phyloP scores from a whole-genome alignment of 169 alveolate genomes.

The Cryptosporidium tyzzeri region DNA sequence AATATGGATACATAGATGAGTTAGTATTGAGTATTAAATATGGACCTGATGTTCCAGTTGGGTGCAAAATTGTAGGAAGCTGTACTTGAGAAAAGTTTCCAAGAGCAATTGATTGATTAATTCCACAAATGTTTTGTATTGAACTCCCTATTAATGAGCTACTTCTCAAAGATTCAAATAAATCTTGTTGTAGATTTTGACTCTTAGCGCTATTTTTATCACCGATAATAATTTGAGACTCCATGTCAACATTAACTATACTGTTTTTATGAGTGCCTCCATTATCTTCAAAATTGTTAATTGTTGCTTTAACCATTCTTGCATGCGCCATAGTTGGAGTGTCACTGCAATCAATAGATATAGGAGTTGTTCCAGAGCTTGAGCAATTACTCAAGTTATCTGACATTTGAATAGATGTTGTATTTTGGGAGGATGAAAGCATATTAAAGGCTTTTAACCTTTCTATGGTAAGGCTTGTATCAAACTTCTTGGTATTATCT shows the following conservation, averaged over 20 bases:
- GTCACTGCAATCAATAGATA: conserved; percentile 55
- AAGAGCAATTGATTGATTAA: conserved; percentile 6
- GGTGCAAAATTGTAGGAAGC: conserved; percentile 24
- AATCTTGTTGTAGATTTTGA: conserved; percentile 15
- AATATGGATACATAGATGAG: conserved; percentile 60
- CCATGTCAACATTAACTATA: not conserved
- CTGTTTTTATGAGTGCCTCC: not conserved
- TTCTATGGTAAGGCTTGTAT: conserved; percentile 13
- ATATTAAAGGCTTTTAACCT: not conserved
- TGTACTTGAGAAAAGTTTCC: conserved; percentile 38
- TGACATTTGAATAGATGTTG: conserved; percentile 20
- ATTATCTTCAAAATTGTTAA: conserved; percentile 21
- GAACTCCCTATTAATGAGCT: not conserved
- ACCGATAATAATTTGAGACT: not conserved
- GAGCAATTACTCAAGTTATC: conserved; percentile 54
- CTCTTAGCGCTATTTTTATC: not conserved
- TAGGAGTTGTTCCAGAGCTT: conserved; percentile 57
- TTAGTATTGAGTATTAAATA: conserved; percentile 16
- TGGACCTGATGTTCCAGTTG: not conserved
- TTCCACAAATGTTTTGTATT: conserved; percentile 29
- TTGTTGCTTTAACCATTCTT: conserved; percentile 35
- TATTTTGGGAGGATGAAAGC: conserved; percentile 10
- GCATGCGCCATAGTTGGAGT: conserved; percentile 17
- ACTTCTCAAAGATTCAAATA: conserved; percentile 23
- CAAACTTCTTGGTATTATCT: conserved; percentile 31